Percentiles rank a stretch among this genome's conserved stretches.
Conservation (phyloP, 148 eudicot species). For the Vaccinium myrtillus region DNA sequence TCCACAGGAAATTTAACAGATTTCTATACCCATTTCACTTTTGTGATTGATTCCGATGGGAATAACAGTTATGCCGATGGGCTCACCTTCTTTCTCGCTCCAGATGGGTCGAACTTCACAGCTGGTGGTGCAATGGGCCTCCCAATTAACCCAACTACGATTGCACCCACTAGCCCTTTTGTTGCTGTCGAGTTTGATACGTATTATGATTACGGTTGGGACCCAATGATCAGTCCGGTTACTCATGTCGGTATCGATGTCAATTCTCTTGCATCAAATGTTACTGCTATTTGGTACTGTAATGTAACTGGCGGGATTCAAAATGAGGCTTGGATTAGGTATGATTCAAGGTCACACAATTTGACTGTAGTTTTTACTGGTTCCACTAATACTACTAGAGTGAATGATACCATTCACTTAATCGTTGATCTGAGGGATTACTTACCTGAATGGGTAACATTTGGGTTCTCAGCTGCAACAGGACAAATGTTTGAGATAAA, state of each 20-base stretch:
- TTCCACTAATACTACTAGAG: background rate
- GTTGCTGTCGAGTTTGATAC: constrained; percentile 27
- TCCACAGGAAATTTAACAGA: constrained; percentile 21
- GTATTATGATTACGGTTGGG: background rate
- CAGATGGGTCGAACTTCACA: background rate
- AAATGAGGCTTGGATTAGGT: constrained; percentile 21
- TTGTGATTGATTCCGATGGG: constrained; percentile 18
- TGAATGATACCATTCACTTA: background rate
- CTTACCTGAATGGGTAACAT: constrained; percentile 24
- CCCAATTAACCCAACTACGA: background rate
- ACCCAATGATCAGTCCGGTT: background rate
- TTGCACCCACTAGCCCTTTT: background rate
- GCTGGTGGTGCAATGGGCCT: background rate
- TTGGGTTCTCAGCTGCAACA: constrained; percentile 36
- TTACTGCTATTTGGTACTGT: background rate
- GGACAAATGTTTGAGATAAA: constrained; percentile 12
- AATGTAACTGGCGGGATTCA: background rate
- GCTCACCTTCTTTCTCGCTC: constrained; percentile 32
- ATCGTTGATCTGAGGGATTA: constrained; percentile 14
- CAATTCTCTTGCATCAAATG: constrained; percentile 12
- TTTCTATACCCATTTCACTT: constrained; percentile 30
- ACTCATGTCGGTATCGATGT: constrained; percentile 25
- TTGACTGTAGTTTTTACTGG: background rate
- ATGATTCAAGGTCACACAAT: background rate
- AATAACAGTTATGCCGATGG: constrained; percentile 12